Percentiles rank a stretch among this genome's conserved stretches.
Evolutionary conservation across 192 early-diverging fungal genomes (phyloP).

Genomic region (Piromyces finnis): DNA sequence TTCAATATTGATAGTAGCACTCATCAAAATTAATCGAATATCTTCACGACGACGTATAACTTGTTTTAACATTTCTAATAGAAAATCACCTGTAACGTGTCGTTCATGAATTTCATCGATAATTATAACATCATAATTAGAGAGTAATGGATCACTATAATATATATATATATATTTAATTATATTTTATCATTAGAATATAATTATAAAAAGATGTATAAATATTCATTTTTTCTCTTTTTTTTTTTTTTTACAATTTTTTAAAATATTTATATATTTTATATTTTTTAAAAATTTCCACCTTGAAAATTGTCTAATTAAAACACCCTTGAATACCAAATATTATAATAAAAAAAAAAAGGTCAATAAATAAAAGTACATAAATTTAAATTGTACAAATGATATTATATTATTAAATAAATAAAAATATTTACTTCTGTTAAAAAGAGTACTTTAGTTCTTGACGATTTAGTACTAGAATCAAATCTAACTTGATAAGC

Average conservation of each 20-base stretch:
- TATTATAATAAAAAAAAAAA: too few relatives aligned
- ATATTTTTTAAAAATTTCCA: neutral
- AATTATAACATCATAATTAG: constrained; percentile 51
- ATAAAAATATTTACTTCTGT: constrained; percentile 22
- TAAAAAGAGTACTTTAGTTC: constrained; percentile 50
- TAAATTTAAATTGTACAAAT: too few relatives aligned
- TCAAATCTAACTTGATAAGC: constrained; percentile 40
- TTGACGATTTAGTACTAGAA: constrained; percentile 33
- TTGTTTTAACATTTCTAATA: neutral
- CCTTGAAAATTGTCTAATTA: constrained; percentile 43
- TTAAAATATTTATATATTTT: too few relatives aligned
- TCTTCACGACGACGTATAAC: neutral
- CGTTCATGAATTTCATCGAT: constrained; percentile 83
- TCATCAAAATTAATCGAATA: neutral
- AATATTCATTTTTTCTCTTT: too few relatives aligned
- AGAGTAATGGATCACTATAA: constrained; percentile 25
- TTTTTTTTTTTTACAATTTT: too few relatives aligned
- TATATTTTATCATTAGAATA: too few relatives aligned
- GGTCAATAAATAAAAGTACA: too few relatives aligned
- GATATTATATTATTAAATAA: too few relatives aligned
- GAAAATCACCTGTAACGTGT: constrained; percentile 2
- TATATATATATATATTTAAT: too few relatives aligned
- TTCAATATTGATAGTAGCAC: neutral
- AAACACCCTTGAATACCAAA: constrained; percentile 34
- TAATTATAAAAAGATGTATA: too few relatives aligned